These are phyloP conservation scores for Eimeria zaria DNA, from an alignment of 169 alveolate genomes.

Conservation along the genomic window DNA sequence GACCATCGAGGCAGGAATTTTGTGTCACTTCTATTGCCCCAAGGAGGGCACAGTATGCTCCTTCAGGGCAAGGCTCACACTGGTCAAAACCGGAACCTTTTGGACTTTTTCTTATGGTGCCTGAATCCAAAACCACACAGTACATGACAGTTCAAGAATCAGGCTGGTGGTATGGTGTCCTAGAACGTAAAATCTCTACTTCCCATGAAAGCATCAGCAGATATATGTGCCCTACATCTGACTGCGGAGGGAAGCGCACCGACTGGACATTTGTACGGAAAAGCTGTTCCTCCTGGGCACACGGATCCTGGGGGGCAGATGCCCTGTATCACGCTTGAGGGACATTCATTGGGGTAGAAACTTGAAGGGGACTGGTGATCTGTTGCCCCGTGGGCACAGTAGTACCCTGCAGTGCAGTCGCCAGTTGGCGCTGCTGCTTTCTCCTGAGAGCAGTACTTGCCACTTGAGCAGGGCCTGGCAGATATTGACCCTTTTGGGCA, in stretches of 20 bases:
- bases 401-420: slow-evolving; percentile 43
- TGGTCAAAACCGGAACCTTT: slow-evolving; percentile 9
- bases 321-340: slow-evolving; percentile 47
- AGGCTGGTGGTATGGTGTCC: too few relatives aligned
- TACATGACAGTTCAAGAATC: not conserved
- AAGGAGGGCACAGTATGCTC: slow-evolving; percentile 1
- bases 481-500: slow-evolving; percentile 23
- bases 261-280: slow-evolving; percentile 67
- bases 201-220: not conserved
- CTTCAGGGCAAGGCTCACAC: slow-evolving; percentile 62
- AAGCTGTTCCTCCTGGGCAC: slow-evolving; percentile 61
- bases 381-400: slow-evolving; percentile 70
- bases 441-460: slow-evolving; percentile 40
- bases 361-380: not conserved
- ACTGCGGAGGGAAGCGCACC: not conserved
- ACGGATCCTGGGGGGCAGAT: slow-evolving; percentile 50
- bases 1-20: slow-evolving; percentile 40
- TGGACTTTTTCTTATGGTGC: not conserved
- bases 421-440: slow-evolving; percentile 16
- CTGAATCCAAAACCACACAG: not conserved
- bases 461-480: slow-evolving; percentile 52
- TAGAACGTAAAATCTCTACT: not conserved
- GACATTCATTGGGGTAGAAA: slow-evolving; percentile 9
- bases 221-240: not conserved
- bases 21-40: slow-evolving; percentile 53